Conservation (phyloP, 2,329 filamentous ascomycete species). For the Fusarium sp. region DNA sequence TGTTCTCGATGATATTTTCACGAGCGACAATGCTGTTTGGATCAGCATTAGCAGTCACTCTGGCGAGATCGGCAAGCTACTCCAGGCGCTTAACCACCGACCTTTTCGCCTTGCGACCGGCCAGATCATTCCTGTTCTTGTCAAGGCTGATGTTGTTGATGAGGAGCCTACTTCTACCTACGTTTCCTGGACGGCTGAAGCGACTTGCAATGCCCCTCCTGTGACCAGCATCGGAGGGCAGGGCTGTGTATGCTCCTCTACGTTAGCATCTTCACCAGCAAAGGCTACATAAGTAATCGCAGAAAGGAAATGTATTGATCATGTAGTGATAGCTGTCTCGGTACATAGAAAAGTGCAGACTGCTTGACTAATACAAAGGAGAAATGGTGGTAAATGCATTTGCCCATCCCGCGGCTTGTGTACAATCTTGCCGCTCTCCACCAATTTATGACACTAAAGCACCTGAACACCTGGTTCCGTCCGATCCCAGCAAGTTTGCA, state of each 20-base stretch:
- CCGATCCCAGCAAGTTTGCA: slow-evolving; percentile 17
- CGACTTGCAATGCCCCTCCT: slow-evolving; percentile 61
- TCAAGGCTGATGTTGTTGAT: slow-evolving; percentile 66
- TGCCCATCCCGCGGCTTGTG: slow-evolving; percentile 17
- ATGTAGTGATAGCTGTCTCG: slow-evolving; percentile 15
- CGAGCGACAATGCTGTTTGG: slow-evolving; percentile 65
- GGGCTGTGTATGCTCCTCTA: slow-evolving; percentile 58
- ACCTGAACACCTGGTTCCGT: slow-evolving; percentile 34
- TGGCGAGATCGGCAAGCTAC: slow-evolving; percentile 66
- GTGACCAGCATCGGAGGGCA: slow-evolving; percentile 58
- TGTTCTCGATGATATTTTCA: slow-evolving; percentile 70
- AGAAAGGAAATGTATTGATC: slow-evolving; percentile 21
- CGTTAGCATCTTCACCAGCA: slow-evolving; percentile 35
- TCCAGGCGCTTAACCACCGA: slow-evolving; percentile 71
- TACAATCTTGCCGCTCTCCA: slow-evolving; percentile 36
- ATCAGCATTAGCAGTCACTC: slow-evolving; percentile 72
- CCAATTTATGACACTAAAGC: not conserved
- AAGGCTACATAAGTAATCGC: slow-evolving; percentile 21
- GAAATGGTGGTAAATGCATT: slow-evolving; percentile 25
- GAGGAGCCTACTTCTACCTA: slow-evolving; percentile 49
- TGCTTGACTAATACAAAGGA: slow-evolving; percentile 26
- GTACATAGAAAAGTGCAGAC: slow-evolving; percentile 29
- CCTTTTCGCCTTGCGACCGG: slow-evolving; percentile 74
- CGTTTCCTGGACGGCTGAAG: slow-evolving; percentile 55
- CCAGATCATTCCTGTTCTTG: slow-evolving; percentile 75